Base-by-base conservation (phyloP, 352 stramenopile genomes). In the Globisporangium cederbergense region DNA sequence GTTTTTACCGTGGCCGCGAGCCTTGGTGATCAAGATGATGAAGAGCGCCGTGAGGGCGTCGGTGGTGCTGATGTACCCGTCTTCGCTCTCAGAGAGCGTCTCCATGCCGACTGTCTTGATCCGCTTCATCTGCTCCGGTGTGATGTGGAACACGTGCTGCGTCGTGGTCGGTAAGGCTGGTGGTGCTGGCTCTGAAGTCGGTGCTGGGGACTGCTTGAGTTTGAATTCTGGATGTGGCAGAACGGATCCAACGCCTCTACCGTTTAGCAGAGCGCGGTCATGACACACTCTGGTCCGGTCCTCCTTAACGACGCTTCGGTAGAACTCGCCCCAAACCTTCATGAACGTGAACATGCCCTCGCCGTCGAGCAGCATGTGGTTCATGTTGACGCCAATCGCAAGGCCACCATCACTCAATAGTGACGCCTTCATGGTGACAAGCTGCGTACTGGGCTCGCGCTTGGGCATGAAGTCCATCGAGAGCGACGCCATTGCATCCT, bases 291-390 rank as follows among this genome's bases (percentile, higher is more conserved):
- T 34, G 3, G 73, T 47, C 18, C 73, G 66, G 10, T 78, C 52
- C 2, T 66, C 25, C 25, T 73, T 67, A 11, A 54, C 38, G 1
- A 88, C 53, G 0, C 60, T 63, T 42, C 72, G 76, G 64, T 86
- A 88, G 64, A 81, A 74, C 62, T 79, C 66, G 7, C 77, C 76
- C 78, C 81, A 90, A n/a, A 73, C 63, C 34, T 74, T 81, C 70
- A 83, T 81, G 54, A 90, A 86, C 9, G 74, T 88, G 67, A 88
- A 86, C 56, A 82, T 67, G 1, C 52, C 72, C 45, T 88, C 73
- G 8, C 67, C 77, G 36, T 90, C 81, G 14, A 88, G 65, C 34
- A 90, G 54, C 3, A 52, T 69, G 65, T 90, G 79, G 25, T 46
- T 80, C 42, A 67, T 55, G 58, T 84, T 67, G 22, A 86, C 25